A percentile compares a stretch with the other conserved stretches of the same genome.
phyloP scores from a whole-genome alignment of 1,284 basidiomycete genomes.

The Entoloma clypeatum region DNA sequence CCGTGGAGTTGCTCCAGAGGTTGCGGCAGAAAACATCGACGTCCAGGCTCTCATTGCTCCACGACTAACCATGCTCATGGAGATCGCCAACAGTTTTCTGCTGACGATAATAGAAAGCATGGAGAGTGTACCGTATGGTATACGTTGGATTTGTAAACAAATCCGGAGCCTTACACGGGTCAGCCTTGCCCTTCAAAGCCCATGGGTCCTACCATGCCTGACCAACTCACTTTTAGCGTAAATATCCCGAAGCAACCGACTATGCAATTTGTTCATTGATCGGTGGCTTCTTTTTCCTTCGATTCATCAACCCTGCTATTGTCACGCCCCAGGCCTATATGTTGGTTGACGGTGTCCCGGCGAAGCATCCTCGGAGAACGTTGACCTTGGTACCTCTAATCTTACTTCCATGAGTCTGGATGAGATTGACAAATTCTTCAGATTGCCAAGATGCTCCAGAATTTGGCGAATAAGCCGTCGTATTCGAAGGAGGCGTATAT shows the following conservation, averaged over 20 bases:
- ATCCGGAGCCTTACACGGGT: constrained; percentile 94
- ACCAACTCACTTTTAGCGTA: constrained; percentile 62
- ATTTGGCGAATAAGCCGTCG: constrained; percentile 97
- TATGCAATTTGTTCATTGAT: constrained; percentile 98
- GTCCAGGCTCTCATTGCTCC: constrained; percentile 98
- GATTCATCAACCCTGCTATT: constrained; percentile 99
- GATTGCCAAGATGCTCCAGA: constrained; percentile 99
- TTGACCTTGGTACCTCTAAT: constrained; percentile 74
- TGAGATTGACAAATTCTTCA: constrained; percentile 28
- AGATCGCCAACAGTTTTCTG: constrained; percentile 96
- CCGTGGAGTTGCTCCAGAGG: constrained; percentile 88
- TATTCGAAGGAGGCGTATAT: constrained; percentile 99
- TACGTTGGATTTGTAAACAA: constrained; percentile 99
- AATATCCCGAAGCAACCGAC: constrained; percentile 97
- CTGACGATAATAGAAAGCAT: constrained; percentile 98
- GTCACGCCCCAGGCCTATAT: constrained; percentile 99
- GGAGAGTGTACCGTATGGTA: constrained; percentile 97
- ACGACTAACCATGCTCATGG: constrained; percentile 96
- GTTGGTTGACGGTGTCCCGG: constrained; percentile 96
- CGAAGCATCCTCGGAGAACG: constrained; percentile 94
- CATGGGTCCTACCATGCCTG: constrained; percentile 13
- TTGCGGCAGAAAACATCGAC: constrained; percentile 89
- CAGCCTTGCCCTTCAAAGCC: constrained; percentile 13
- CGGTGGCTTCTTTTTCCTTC: constrained; percentile 99
- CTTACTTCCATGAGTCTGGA: background rate